Evolutionary conservation across 805 yeast genomes (phyloP).

Genomic region (Suhomyces tanzawaensis): DNA sequence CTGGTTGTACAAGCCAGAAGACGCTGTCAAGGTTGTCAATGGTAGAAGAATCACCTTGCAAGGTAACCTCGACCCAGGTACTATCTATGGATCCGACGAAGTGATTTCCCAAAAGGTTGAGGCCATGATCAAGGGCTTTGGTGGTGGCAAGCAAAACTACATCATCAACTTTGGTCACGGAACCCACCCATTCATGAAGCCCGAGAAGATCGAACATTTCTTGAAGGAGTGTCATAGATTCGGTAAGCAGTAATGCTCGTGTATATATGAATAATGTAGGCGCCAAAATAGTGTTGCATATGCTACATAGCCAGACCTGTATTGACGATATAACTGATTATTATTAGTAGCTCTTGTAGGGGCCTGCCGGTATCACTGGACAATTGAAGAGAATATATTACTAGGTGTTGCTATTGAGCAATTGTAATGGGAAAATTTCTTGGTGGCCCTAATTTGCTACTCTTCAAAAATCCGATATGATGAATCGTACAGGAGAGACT

Average conservation of each 20-base stretch:
- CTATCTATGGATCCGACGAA: slow-evolving; percentile 86
- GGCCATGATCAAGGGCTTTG: slow-evolving; percentile 85
- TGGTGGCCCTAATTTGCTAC: too few species aligned
- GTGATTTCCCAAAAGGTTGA: slow-evolving; percentile 77
- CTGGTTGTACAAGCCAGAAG: slow-evolving; percentile 83
- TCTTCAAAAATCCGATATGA: too few species aligned
- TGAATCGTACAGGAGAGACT: too few species aligned
- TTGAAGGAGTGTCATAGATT: slow-evolving; percentile 82
- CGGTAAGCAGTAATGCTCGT: slow-evolving; percentile 45
- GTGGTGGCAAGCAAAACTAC: slow-evolving; percentile 90
- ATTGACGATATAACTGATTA: too few species aligned
- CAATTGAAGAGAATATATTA: too few species aligned
- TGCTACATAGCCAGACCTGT: too few species aligned
- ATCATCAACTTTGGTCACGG: slow-evolving; percentile 98
- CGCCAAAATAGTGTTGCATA: neutral
- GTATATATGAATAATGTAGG: neutral
- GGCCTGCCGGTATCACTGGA: too few species aligned
- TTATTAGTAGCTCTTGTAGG: too few species aligned
- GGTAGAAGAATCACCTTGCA: slow-evolving; percentile 80
- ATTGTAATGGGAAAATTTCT: too few species aligned
- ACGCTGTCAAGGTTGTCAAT: slow-evolving; percentile 71
- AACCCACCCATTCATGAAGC: slow-evolving; percentile 96
- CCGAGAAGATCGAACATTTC: slow-evolving; percentile 82
- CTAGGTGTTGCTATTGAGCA: too few species aligned
- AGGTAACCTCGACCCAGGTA: slow-evolving; percentile 96